phyloP scores from a whole-genome alignment of 331 rosid species.

The Phaseolus coccineus region DNA sequence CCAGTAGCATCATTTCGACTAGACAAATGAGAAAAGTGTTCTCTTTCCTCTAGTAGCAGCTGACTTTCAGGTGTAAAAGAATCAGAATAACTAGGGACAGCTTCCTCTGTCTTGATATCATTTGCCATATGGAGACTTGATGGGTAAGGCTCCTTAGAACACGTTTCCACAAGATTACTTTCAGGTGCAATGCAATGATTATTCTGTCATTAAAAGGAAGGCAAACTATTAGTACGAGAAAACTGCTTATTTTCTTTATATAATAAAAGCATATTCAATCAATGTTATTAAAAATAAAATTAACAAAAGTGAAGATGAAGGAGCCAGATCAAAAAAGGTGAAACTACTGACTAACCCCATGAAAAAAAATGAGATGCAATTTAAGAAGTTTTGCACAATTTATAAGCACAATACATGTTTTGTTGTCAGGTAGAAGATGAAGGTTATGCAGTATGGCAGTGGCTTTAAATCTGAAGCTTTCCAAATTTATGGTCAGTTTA shows the following conservation, averaged over 20 bases:
- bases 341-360: conserved; percentile 12
- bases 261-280: background rate
- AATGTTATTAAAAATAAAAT: conserved; percentile 2
- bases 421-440: conserved; percentile 20
- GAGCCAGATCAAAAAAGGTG: conserved; percentile 25
- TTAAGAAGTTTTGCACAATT: conserved; percentile 11
- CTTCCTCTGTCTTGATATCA: conserved; percentile 46
- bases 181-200: conserved; percentile 38
- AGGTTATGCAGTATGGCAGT: background rate
- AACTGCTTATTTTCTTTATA: background rate
- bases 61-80: conserved; percentile 37
- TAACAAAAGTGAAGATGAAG: conserved; percentile 7
- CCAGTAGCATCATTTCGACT: conserved; percentile 18
- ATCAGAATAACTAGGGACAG: conserved; percentile 49
- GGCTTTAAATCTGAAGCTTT: conserved; percentile 16
- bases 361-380: conserved; percentile 12
- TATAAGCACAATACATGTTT: background rate
- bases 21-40: conserved; percentile 32
- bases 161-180: conserved; percentile 27
- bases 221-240: conserved; percentile 26
- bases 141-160: conserved; percentile 35
- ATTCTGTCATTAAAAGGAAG: conserved; percentile 40
- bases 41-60: conserved; percentile 38
- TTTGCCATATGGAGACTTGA: conserved; percentile 30
- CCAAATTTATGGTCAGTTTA: background rate